Percentiles rank a stretch among this genome's conserved stretches.
phyloP scores from a whole-genome alignment of 2,329 filamentous ascomycete genomes.

The Fusarium fracticaudum region DNA sequence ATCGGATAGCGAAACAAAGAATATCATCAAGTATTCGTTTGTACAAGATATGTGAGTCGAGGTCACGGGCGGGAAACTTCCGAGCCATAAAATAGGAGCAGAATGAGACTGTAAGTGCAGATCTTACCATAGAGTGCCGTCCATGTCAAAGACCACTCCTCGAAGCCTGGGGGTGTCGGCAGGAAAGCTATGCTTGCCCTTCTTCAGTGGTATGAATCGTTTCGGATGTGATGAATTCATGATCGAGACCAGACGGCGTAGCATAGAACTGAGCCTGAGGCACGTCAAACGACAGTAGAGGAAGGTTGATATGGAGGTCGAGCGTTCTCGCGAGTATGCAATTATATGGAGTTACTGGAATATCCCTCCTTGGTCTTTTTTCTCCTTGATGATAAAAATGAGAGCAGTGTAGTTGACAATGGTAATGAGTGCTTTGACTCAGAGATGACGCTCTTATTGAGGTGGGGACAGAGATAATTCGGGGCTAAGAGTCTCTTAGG shows the following conservation, averaged over 20 bases:
- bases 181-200: constrained; percentile 43
- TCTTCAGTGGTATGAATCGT: constrained; percentile 66
- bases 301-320: background rate
- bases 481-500: constrained; percentile 5
- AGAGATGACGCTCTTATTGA: constrained; percentile 29
- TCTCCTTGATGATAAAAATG: background rate
- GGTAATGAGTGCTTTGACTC: constrained; percentile 25
- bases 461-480: constrained; percentile 24
- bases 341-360: background rate
- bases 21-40: background rate
- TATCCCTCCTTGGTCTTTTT: background rate
- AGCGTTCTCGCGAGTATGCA: background rate
- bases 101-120: background rate
- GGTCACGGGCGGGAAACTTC: background rate
- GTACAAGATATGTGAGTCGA: constrained; percentile 15
- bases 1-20: background rate
- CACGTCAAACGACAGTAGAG: background rate
- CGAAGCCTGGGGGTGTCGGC: constrained; percentile 57
- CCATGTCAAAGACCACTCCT: constrained; percentile 87
- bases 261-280: constrained; percentile 16
- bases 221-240: constrained; percentile 55
- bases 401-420: constrained; percentile 3
- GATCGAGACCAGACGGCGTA: constrained; percentile 49
- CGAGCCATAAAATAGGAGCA: background rate
- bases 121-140: constrained; percentile 89